Base-by-base conservation (phyloP, 306 rosid species). In the Fragaria ananassa region DNA sequence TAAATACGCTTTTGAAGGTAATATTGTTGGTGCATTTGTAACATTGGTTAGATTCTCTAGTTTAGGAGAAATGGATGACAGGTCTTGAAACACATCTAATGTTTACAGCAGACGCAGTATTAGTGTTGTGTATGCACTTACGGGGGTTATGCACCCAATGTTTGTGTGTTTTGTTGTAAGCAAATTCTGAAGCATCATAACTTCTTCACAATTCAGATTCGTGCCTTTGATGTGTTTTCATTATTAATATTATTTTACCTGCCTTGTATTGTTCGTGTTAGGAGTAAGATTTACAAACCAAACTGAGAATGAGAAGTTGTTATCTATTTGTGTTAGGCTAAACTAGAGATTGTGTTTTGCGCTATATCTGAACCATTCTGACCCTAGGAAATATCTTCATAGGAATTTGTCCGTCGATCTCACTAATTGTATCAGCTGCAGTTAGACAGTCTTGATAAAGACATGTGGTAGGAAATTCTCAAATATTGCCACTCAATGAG, bases 11-110 rank as follows among this genome's bases (percentile, higher is more conserved):
- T 67, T 27, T 44, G 34, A 61, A 74, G 60, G 70, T 60, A 74
- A 45, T 18, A 29, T 6, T 61, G 70, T 18, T 1, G 18, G 47
- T 8, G 25, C 70, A 9, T 41, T 35, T 44, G 60, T 74, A 45
- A 74, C 78, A 61, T 60, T 46, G 69, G 70, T 21, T 74, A 61
- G 70, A 46, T 50, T 74, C 44, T 74, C 70, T 44, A 60, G 78
- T 45, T 74, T 74, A 74, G 78, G 46, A 34, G 51, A 44, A 74
- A 35, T 46, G 60, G 46, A 73, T 39, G 77, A 42, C 42, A 23
- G 68, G 42, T 41, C 41, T 23, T 73, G n/a, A 74, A 70, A 45
- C 77, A 58, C 42, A 19, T 31, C 68, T 27, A 14, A 27, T 64
- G 70, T 35, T 64, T 64, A 17, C 69, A 25, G 69, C 44, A 18